phyloP scores from a whole-genome alignment of 768 basidiomycete genomes.

The Sistotremastrum niveocremeum region DNA sequence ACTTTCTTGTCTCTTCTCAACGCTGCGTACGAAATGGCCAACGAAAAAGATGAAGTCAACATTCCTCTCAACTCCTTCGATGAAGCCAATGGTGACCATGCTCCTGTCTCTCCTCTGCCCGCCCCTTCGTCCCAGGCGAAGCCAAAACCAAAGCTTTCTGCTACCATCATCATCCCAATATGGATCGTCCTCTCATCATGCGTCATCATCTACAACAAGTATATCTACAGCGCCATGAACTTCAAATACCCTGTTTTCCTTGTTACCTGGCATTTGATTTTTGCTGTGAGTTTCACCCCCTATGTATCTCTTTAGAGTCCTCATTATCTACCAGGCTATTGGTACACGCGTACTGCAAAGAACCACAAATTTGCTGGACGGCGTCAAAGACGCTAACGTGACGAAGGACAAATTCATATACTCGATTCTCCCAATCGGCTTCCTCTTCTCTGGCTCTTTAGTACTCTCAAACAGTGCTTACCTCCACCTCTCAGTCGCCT shows the following conservation, averaged over 20 bases:
- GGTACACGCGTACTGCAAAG: slow-evolving; percentile 80
- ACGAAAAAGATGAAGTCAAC: too few species aligned
- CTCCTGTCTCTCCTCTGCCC: slow-evolving; percentile 27
- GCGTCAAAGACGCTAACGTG: slow-evolving; percentile 65
- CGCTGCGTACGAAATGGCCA: too few species aligned
- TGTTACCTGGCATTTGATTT: slow-evolving; percentile 72
- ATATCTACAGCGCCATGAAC: slow-evolving; percentile 65
- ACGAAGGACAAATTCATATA: slow-evolving; percentile 63
- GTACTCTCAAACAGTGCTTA: slow-evolving; percentile 89
- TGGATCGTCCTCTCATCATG: slow-evolving; percentile 85
- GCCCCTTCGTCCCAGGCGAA: slow-evolving; percentile 36
- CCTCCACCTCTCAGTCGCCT: slow-evolving; percentile 80
- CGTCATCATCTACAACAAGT: slow-evolving; percentile 96
- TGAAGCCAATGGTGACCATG: background rate
- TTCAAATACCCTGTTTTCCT: slow-evolving; percentile 90
- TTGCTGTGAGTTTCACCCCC: slow-evolving; percentile 34
- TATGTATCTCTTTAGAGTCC: background rate
- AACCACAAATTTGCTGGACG: slow-evolving; percentile 72
- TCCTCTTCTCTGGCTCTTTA: slow-evolving; percentile 86
- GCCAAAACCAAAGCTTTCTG: slow-evolving; percentile 39
- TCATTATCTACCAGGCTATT: slow-evolving; percentile 34
- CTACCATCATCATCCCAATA: slow-evolving; percentile 67
- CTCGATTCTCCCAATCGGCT: slow-evolving; percentile 85
- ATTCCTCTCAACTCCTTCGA: too few species aligned
- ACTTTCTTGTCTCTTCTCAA: too few species aligned